Evolutionary conservation across 140 eudicot genomes (phyloP).

Genomic region (Anethum foeniculum): DNA sequence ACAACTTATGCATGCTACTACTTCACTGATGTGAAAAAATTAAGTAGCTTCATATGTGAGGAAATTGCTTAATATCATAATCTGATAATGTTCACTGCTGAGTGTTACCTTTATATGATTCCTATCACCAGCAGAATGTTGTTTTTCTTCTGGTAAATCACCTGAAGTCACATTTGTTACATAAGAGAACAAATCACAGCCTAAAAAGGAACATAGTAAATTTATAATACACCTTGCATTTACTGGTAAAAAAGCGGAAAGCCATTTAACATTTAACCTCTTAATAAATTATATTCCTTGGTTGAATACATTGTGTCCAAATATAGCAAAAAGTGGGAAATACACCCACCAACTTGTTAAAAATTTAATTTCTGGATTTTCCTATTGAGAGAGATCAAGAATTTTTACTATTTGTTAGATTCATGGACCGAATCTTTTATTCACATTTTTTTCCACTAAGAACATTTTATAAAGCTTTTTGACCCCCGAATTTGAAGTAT

Average conservation of each 20-base stretch:
- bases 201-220: background rate
- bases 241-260: background rate
- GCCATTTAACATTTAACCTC: background rate
- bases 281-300: background rate
- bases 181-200: background rate
- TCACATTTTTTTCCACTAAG: too few relatives aligned
- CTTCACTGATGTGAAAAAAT: background rate
- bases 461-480: too few relatives aligned
- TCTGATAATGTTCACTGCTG: slow-evolving; percentile 9
- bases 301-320: background rate
- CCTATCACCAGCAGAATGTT: slow-evolving; percentile 30
- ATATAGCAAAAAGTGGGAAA: background rate
- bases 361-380: background rate
- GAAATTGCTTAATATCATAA: background rate
- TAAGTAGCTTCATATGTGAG: background rate
- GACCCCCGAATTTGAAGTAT: too few relatives aligned
- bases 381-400: too few relatives aligned
- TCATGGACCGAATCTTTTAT: too few relatives aligned
- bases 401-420: too few relatives aligned
- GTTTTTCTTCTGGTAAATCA: slow-evolving; percentile 21
- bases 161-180: slow-evolving; percentile 36
- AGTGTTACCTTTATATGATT: slow-evolving; percentile 52
- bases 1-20: background rate
- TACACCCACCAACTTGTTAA: background rate
- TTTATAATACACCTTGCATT: background rate